These are phyloP conservation scores for Macrocystidia cucumis DNA, from an alignment of 1,284 basidiomycete species.

Conservation along the genomic window DNA sequence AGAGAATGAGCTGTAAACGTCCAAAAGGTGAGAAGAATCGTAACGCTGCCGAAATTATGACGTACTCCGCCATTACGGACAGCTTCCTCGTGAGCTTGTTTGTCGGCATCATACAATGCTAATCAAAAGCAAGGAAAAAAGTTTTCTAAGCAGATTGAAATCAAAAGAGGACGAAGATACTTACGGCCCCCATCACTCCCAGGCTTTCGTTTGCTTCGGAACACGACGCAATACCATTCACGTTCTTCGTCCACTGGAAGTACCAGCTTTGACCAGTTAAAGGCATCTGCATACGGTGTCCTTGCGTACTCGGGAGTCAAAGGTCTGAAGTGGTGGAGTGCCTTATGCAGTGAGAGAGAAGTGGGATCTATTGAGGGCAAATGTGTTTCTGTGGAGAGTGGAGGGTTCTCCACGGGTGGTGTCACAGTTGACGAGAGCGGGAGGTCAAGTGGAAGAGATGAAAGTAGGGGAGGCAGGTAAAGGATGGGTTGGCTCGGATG, in stretches of 20 bases:
- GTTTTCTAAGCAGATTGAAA: slow-evolving; percentile 7
- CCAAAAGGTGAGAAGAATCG: too few relatives aligned
- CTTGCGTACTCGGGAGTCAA: slow-evolving; percentile 54
- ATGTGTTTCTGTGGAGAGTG: slow-evolving; percentile 61
- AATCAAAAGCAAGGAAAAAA: slow-evolving; percentile 6
- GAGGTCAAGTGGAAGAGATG: slow-evolving; percentile 49
- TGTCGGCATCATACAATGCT: slow-evolving; percentile 84
- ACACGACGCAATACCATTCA: slow-evolving; percentile 89
- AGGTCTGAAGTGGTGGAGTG: slow-evolving; percentile 72
- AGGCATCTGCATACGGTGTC: slow-evolving; percentile 62
- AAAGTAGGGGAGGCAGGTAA: slow-evolving; percentile 76
- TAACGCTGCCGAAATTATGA: too few relatives aligned
- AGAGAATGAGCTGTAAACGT: slow-evolving; percentile 62
- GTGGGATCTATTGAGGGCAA: slow-evolving; percentile 79
- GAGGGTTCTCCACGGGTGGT: slow-evolving; percentile 22
- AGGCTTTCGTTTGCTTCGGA: slow-evolving; percentile 70
- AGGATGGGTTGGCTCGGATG: slow-evolving; percentile 45
- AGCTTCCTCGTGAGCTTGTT: slow-evolving; percentile 85
- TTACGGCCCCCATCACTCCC: slow-evolving; percentile 63
- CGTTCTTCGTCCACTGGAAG: slow-evolving; percentile 64
- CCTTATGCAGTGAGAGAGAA: slow-evolving; percentile 79
- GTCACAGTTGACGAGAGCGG: slow-evolving; percentile 17
- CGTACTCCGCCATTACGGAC: slow-evolving; percentile 76
- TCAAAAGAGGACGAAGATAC: slow-evolving; percentile 24
- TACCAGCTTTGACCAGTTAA: slow-evolving; percentile 79